Percentiles rank a stretch among this genome's conserved stretches.
These are phyloP conservation scores for Aspergillus sp. DNA, from an alignment of 2,329 filamentous ascomycete species.

Conservation along the genomic window DNA sequence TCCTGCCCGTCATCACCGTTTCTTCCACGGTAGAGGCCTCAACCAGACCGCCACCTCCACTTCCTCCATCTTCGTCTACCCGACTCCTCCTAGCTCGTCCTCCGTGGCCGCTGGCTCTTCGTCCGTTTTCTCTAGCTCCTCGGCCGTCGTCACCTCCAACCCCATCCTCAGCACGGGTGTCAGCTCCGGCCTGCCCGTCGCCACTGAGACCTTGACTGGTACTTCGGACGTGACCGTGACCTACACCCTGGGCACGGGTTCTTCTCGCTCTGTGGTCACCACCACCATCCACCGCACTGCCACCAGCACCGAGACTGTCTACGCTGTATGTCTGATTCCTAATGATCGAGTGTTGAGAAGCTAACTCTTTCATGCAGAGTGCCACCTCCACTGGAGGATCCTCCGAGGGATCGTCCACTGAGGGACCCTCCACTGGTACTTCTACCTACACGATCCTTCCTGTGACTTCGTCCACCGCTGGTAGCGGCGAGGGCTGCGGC, in stretches of 20 bases:
- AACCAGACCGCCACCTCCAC: conserved; percentile 13
- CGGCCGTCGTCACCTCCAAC: conserved; percentile 8
- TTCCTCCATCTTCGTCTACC: conserved; percentile 20
- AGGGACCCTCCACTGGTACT: conserved; percentile 29
- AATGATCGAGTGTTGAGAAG: background rate
- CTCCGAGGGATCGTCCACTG: conserved; percentile 16
- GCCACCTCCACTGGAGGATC: background rate
- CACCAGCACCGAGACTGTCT: conserved; percentile 26
- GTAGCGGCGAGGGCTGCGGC: conserved; percentile 8
- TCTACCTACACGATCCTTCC: conserved; percentile 25
- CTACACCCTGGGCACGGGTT: conserved; percentile 39
- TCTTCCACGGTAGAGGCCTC: conserved; percentile 18
- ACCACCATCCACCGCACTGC: conserved; percentile 35
- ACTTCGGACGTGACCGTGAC: conserved; percentile 32
- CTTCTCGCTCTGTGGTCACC: conserved; percentile 34
- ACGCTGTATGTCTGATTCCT: conserved; percentile 20
- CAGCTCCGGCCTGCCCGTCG: conserved; percentile 6
- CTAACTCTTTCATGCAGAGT: background rate
- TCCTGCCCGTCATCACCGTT: conserved; percentile 19
- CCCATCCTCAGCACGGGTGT: conserved; percentile 22
- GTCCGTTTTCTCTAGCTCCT: conserved; percentile 1
- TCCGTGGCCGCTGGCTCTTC: conserved; percentile 5
- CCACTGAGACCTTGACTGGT: conserved; percentile 8
- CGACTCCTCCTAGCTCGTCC: conserved; percentile 14
- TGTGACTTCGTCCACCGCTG: conserved; percentile 14